A percentile compares a stretch with the other conserved stretches of the same genome.
Evolutionary conservation across 2,329 filamentous ascomycete genomes (phyloP).

Genomic region (Sphaerulina musiva): DNA sequence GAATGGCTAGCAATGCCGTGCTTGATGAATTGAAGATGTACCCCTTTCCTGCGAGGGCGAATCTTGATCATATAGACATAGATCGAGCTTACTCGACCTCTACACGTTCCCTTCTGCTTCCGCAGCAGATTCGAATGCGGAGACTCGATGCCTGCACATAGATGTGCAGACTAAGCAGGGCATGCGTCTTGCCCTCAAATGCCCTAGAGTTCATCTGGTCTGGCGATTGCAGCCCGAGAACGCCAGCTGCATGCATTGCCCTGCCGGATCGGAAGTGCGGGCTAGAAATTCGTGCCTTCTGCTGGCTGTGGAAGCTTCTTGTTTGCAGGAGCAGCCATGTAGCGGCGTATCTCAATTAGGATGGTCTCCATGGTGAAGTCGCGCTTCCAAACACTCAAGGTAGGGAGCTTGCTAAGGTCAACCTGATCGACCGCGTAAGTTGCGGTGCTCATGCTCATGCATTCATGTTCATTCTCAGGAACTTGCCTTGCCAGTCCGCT

Average conservation of each 20-base stretch:
- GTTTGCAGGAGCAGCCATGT: conserved; percentile 84
- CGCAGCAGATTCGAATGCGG: neutral
- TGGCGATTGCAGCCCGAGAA: neutral
- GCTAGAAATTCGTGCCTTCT: conserved; percentile 61
- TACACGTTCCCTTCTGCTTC: neutral
- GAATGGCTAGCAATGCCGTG: neutral
- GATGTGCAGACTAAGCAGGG: neutral
- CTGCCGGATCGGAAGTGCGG: neutral
- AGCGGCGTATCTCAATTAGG: conserved; percentile 75
- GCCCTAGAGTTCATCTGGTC: neutral
- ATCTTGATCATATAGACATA: conserved; percentile 2
- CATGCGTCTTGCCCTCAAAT: neutral
- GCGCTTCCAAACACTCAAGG: conserved; percentile 82
- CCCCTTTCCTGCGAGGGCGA: neutral
- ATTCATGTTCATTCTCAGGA: neutral
- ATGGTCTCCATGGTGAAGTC: conserved; percentile 95
- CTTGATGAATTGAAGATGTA: neutral
- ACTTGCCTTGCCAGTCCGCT: conserved; percentile 63
- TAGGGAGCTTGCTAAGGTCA: conserved; percentile 75
- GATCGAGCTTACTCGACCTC: neutral
- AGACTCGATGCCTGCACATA: neutral
- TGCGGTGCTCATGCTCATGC: neutral
- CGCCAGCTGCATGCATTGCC: neutral
- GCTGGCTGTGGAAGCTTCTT: conserved; percentile 94
- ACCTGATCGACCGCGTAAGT: conserved; percentile 49